Percentiles rank a stretch among this genome's conserved stretches.
Conservation (phyloP, 768 basidiomycete genomes). For the Pleurotus citrinopileatus region DNA sequence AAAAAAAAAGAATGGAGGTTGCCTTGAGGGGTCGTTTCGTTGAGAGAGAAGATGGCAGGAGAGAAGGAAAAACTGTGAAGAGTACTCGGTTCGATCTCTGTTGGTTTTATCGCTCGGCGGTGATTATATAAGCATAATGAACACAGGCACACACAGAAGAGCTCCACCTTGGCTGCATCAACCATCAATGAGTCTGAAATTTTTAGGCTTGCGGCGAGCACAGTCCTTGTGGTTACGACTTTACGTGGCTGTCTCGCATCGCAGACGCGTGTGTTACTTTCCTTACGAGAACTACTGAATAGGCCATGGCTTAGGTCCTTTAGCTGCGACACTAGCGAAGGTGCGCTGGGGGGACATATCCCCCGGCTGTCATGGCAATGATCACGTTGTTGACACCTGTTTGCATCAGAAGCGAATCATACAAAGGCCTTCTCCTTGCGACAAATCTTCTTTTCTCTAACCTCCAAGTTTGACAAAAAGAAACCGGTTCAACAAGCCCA, state of each 20-base stretch:
- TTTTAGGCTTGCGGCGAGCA: background rate
- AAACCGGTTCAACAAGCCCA: slow-evolving; percentile 85
- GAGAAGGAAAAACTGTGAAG: slow-evolving; percentile 4
- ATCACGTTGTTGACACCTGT: background rate
- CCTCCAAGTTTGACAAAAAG: slow-evolving; percentile 82
- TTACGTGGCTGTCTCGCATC: background rate
- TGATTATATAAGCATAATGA: slow-evolving; percentile 2
- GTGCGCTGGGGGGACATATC: background rate
- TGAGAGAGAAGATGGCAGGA: slow-evolving; percentile 9
- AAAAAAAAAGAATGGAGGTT: slow-evolving; percentile 13
- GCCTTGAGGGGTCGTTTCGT: slow-evolving; percentile 6
- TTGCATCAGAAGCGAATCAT: slow-evolving; percentile 10
- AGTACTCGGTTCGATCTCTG: background rate
- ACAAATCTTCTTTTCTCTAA: slow-evolving; percentile 53
- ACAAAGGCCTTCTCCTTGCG: slow-evolving; percentile 12
- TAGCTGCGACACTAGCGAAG: background rate
- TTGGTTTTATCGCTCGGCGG: slow-evolving; percentile 4
- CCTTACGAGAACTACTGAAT: background rate
- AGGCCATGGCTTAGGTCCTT: background rate
- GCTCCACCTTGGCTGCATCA: background rate
- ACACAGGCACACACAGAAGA: slow-evolving; percentile 2
- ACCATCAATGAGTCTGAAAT: background rate
- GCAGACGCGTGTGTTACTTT: background rate
- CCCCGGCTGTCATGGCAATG: slow-evolving; percentile 7
- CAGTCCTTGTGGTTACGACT: slow-evolving; percentile 8